phyloP scores from a whole-genome alignment of 129 eudicot genomes.

The Artemisia annua region DNA sequence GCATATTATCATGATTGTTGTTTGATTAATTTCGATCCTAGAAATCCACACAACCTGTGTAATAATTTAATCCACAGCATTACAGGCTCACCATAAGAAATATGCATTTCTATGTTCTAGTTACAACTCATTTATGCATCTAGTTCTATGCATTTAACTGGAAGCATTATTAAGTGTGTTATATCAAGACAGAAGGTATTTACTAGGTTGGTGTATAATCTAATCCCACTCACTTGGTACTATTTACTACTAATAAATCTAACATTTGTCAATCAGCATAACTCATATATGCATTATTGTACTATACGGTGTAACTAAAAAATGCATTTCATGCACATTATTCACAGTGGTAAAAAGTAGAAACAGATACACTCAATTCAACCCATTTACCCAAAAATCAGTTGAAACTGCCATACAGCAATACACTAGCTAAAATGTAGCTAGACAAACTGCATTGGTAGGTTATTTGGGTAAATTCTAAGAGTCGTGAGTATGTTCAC shows the following conservation, averaged over 20 bases:
- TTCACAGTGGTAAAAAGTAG: not conserved
- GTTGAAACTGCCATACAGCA: slow-evolving; percentile 1
- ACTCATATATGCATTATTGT: slow-evolving; percentile 8
- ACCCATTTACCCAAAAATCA: not conserved
- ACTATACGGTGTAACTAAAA: not conserved
- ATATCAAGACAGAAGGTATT: not conserved
- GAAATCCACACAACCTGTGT: too few relatives aligned
- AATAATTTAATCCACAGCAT: too few relatives aligned
- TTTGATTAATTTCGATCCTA: too few relatives aligned
- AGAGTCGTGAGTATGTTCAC: not conserved
- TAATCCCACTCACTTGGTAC: not conserved
- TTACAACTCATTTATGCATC: too few relatives aligned
- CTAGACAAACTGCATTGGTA: not conserved
- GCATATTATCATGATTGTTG: too few relatives aligned
- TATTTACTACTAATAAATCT: not conserved
- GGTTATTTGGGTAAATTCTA: not conserved
- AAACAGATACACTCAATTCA: not conserved
- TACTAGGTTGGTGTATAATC: slow-evolving; percentile 1
- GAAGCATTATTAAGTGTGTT: not conserved
- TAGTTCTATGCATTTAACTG: not conserved
- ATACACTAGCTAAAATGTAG: not conserved
- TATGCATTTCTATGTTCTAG: too few relatives aligned
- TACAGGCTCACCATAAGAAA: too few relatives aligned
- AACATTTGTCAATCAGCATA: not conserved
- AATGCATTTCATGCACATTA: not conserved